Base-by-base conservation (phyloP, 2,329 filamentous ascomycete species). In the Alternaria triticimaculans region DNA sequence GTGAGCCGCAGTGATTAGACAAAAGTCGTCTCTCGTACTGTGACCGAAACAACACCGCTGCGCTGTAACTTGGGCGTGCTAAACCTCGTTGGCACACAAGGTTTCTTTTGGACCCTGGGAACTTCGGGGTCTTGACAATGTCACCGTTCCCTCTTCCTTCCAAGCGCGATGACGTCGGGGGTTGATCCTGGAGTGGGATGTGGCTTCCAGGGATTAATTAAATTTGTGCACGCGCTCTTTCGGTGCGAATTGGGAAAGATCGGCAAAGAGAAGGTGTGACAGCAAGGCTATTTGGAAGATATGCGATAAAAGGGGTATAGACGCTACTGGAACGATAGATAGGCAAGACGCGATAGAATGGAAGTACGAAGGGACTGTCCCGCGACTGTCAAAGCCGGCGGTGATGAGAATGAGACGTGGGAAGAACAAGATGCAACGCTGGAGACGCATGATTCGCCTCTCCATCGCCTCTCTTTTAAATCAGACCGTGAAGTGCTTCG, bases 311-410 rank as follows among this genome's bases (percentile, higher is more conserved):
- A 60, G 53, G 58, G 49, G 49, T 53, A 41, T 53, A 8, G 49
- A 41, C 30, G 49, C 20, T 53, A 41, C 37, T 33, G n/a, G 49
- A 25, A 37, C 21, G 28, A 23, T n/a, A 33, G 18, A 53, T 21
- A 21, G 20, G 49, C 33, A 51, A 37, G 14, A 11, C 30, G 20
- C 30, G 28, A 21, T 41, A 21, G 8, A 41, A 23, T 41, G 43
- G 50, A 59, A 12, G 33, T 28, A 41, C 33, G 10, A 53, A 53
- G 49, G 20, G 49, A 53, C n/a, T 41, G 60, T 59, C 9, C 37
- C 44, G 51, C 20, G 56, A 68, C 66, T 72, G 48, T 68, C 65
- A 67, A 64, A 69, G 64, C 49, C 64, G 55, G 20, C 26, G 46
- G 55, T 58, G 58, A 63, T 57, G 58, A 54, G 21, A 56, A 55